These are phyloP conservation scores for Crithidia sp. DNA, from an alignment of 208 protist genomes.

Conservation along the genomic window DNA sequence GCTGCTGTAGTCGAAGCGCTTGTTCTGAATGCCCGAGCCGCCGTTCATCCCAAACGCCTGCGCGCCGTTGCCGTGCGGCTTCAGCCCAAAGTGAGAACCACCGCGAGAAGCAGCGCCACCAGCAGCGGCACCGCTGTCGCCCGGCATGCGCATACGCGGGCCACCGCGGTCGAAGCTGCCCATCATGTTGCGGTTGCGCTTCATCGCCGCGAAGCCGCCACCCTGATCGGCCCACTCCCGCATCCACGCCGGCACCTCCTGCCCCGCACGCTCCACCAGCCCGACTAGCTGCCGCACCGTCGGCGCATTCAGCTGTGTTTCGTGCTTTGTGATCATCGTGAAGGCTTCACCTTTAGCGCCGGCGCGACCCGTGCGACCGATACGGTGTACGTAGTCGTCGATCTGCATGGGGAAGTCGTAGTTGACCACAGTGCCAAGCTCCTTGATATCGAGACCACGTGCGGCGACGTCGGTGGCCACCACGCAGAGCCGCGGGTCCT, in stretches of 20 bases:
- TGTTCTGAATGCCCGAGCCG: slow-evolving; percentile 48
- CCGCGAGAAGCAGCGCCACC: not conserved
- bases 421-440: slow-evolving; percentile 99
- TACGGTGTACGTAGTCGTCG: slow-evolving; percentile 98
- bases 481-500: slow-evolving; percentile 74
- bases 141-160: slow-evolving; percentile 57
- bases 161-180: slow-evolving; percentile 54
- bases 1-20: slow-evolving; percentile 70
- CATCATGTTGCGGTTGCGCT: slow-evolving; percentile 78
- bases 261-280: slow-evolving; percentile 71
- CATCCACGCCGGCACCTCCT: slow-evolving; percentile 78
- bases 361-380: slow-evolving; percentile 94
- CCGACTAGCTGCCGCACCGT: slow-evolving; percentile 66
- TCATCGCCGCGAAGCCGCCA: slow-evolving; percentile 33
- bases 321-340: slow-evolving; percentile 88
- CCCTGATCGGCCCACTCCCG: slow-evolving; percentile 71
- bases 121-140: slow-evolving; percentile 33
- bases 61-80: slow-evolving; percentile 31
- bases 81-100: slow-evolving; percentile 25
- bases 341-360: slow-evolving; percentile 87
- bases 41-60: slow-evolving; percentile 48
- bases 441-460: slow-evolving; percentile 97
- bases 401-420: slow-evolving; percentile 99
- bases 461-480: slow-evolving; percentile 95
- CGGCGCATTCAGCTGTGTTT: slow-evolving; percentile 92